Conservation (phyloP, 345 rosid genomes). For the Moricandia moricandioides region DNA sequence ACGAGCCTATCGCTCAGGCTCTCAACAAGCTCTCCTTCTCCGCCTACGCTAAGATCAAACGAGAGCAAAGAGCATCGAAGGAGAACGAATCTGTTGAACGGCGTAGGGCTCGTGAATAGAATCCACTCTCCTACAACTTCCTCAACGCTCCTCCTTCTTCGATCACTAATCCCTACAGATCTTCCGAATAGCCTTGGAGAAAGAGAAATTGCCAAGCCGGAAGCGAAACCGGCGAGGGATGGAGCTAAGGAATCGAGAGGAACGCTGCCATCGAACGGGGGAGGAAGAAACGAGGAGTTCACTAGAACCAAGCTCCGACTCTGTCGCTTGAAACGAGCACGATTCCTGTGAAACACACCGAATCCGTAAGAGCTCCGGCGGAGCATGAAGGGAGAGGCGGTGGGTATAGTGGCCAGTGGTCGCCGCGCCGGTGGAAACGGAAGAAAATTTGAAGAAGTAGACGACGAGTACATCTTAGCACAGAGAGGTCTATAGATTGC, state of each 20-base stretch:
- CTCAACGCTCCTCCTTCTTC: conserved; percentile 13
- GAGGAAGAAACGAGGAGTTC: conserved; percentile 37
- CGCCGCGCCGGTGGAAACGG: conserved; percentile 7
- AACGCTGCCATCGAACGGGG: conserved; percentile 44
- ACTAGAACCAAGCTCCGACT: conserved; percentile 25
- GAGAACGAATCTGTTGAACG: conserved; percentile 83
- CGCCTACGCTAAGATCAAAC: conserved; percentile 33
- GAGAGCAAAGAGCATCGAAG: conserved; percentile 80
- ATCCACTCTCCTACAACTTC: conserved; percentile 75
- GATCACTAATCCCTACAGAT: neutral
- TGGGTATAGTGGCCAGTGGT: conserved; percentile 22
- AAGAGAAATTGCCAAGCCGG: conserved; percentile 53
- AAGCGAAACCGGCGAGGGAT: conserved; percentile 50
- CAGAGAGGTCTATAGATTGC: neutral
- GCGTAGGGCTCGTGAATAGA: conserved; percentile 75
- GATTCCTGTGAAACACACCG: conserved; percentile 43
- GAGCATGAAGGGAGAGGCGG: conserved; percentile 35
- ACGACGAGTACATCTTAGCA: conserved; percentile 18
- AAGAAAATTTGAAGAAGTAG: conserved; percentile 4
- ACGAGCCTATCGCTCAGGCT: conserved; percentile 65
- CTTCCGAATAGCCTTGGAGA: conserved; percentile 36
- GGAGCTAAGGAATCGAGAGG: conserved; percentile 49
- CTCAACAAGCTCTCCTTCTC: conserved; percentile 42
- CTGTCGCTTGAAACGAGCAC: conserved; percentile 48
- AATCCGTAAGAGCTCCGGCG: conserved; percentile 38